These are phyloP conservation scores for Sordariomycetes sp. DNA, from an alignment of 2,329 filamentous ascomycete genomes.

Conservation along the genomic window DNA sequence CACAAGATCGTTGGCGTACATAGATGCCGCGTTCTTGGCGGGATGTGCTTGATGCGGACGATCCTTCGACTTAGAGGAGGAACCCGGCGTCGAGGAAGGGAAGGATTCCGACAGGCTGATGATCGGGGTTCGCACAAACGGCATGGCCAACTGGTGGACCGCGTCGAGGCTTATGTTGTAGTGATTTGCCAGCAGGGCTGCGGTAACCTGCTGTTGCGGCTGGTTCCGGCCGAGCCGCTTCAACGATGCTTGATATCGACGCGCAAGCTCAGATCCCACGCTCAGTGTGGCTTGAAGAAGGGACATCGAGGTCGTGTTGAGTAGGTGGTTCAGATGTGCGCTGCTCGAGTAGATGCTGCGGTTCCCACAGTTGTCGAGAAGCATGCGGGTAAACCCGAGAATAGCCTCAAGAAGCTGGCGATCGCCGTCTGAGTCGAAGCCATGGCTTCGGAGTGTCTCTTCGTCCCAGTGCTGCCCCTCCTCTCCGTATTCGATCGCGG, in stretches of 20 bases:
- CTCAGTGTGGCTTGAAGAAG: slow-evolving; percentile 71
- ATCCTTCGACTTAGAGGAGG: slow-evolving; percentile 66
- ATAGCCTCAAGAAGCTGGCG: slow-evolving; percentile 68
- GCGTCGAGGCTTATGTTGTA: slow-evolving; percentile 72
- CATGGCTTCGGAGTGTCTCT: slow-evolving; percentile 42
- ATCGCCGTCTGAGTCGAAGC: slow-evolving; percentile 67
- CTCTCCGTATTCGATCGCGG: slow-evolving; percentile 38
- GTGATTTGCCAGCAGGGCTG: slow-evolving; percentile 70
- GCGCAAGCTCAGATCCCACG: slow-evolving; percentile 75
- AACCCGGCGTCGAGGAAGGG: slow-evolving; percentile 35
- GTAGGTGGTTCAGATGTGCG: slow-evolving; percentile 73
- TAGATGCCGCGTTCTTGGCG: slow-evolving; percentile 38
- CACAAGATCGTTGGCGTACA: slow-evolving; percentile 77
- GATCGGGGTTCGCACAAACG: slow-evolving; percentile 65
- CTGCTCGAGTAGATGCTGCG: slow-evolving; percentile 94
- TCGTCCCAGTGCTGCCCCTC: slow-evolving; percentile 29
- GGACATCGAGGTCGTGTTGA: slow-evolving; percentile 75
- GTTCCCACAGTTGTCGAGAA: slow-evolving; percentile 93
- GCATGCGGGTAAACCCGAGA: slow-evolving; percentile 73
- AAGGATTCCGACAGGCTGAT: slow-evolving; percentile 37
- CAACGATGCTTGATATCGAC: slow-evolving; percentile 84
- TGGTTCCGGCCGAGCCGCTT: slow-evolving; percentile 50
- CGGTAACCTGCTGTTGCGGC: slow-evolving; percentile 48
- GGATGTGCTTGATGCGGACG: slow-evolving; percentile 31
- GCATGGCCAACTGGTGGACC: slow-evolving; percentile 71